Evolutionary conservation across 768 basidiomycete genomes (phyloP).

Genomic region (Boletus tylopilopsis): DNA sequence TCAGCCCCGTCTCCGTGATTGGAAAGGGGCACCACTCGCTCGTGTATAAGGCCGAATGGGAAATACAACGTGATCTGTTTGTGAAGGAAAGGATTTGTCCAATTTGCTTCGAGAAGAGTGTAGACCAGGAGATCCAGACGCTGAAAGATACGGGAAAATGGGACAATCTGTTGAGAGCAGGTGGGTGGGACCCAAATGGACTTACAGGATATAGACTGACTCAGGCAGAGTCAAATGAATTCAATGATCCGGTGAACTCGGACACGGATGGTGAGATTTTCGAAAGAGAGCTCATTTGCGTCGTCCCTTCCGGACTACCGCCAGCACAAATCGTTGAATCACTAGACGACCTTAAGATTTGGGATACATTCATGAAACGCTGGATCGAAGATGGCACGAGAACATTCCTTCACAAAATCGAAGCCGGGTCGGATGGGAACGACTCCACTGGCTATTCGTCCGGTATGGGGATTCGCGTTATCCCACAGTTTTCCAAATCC

Average conservation of each 20-base stretch:
- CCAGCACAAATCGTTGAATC: neutral
- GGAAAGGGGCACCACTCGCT: conserved; percentile 52
- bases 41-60: conserved; percentile 49
- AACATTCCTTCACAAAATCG: neutral
- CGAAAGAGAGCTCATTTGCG: conserved; percentile 15
- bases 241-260: neutral
- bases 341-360: neutral
- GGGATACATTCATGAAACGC: neutral
- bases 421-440: neutral
- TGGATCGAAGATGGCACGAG: no score
- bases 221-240: neutral
- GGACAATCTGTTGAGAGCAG: conserved; percentile 14
- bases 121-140: conserved; percentile 17
- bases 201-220: neutral
- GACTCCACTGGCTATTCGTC: neutral
- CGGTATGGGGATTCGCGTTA: conserved; percentile 8
- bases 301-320: neutral
- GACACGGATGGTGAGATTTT: conserved; percentile 12
- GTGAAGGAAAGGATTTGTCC: conserved; percentile 34
- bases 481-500: conserved; percentile 7
- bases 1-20: conserved; percentile 34
- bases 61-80: conserved; percentile 45
- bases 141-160: conserved; percentile 24
- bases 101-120: conserved; percentile 35
- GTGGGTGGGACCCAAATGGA: conserved; percentile 11